Evolutionary conservation across 2,329 filamentous ascomycete genomes (phyloP).

Genomic region (Truncatella angustata): DNA sequence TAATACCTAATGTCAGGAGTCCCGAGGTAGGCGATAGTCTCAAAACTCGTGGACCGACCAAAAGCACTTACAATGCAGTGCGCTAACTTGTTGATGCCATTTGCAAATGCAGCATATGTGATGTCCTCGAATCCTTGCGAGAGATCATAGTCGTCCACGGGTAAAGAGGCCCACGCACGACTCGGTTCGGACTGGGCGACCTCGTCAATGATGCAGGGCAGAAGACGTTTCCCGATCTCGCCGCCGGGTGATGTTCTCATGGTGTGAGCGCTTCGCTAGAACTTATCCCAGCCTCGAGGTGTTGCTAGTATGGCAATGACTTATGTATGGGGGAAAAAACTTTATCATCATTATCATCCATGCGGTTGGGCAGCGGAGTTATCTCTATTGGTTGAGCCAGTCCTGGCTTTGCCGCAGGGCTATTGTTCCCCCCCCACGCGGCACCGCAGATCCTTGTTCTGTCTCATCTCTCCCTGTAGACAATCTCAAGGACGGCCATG

Average conservation of each 20-base stretch:
- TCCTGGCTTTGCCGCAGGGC: too few species aligned
- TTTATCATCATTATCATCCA: too few species aligned
- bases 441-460: too few species aligned
- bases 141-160: slow-evolving; percentile 20
- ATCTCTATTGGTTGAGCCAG: too few species aligned
- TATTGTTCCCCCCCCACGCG: too few species aligned
- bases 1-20: slow-evolving; percentile 19
- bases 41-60: slow-evolving; percentile 15
- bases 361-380: too few species aligned
- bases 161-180: slow-evolving; percentile 18
- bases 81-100: slow-evolving; percentile 20
- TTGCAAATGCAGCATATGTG: slow-evolving; percentile 16
- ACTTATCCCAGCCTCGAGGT: too few species aligned
- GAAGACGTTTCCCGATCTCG: slow-evolving; percentile 15
- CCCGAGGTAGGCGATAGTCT: slow-evolving; percentile 18
- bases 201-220: slow-evolving; percentile 18
- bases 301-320: too few species aligned
- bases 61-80: slow-evolving; percentile 15
- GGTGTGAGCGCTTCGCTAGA: too few species aligned
- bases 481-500: too few species aligned
- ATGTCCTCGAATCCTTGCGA: slow-evolving; percentile 19
- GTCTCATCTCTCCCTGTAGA: too few species aligned
- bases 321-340: too few species aligned
- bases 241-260: background rate
- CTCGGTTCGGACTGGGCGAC: slow-evolving; percentile 15